phyloP scores from a whole-genome alignment of 306 rosid species.

The Astragalus membranaceus region DNA sequence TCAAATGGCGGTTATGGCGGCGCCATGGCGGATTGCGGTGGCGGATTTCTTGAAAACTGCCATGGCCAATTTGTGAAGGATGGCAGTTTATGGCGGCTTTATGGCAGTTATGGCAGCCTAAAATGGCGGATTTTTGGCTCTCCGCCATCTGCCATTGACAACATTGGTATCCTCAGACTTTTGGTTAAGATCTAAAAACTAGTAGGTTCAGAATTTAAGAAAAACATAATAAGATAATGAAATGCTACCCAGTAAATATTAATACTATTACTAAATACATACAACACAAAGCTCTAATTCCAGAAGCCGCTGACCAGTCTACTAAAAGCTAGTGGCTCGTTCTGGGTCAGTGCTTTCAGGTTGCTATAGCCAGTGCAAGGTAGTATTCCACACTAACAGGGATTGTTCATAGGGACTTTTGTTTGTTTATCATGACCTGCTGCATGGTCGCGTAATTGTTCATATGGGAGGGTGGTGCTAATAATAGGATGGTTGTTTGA shows the following conservation, averaged over 20 bases:
- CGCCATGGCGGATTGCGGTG: too few relatives aligned
- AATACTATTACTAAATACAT: background rate
- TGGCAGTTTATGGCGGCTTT: too few relatives aligned
- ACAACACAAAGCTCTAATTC: constrained; percentile 1
- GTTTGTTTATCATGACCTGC: background rate
- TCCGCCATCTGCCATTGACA: too few relatives aligned
- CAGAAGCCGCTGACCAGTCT: background rate
- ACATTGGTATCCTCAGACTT: background rate
- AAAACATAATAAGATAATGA: background rate
- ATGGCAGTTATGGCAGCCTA: too few relatives aligned
- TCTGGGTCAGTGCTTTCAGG: constrained; percentile 4
- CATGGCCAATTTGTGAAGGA: too few relatives aligned
- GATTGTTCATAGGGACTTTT: background rate
- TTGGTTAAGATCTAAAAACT: background rate
- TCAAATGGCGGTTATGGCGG: too few relatives aligned
- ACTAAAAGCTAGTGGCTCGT: background rate
- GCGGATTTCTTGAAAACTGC: too few relatives aligned
- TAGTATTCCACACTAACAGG: background rate
- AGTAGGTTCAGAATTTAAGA: background rate
- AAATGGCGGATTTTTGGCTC: too few relatives aligned
- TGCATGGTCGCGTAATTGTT: background rate
- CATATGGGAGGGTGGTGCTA: background rate
- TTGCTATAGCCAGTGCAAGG: background rate
- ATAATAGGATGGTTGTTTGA: constrained; percentile 2
- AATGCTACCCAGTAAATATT: background rate